A percentile compares a stretch with the other conserved stretches of the same genome.
phyloP scores from a whole-genome alignment of 225 moss, liverwort and hornwort species.

The Bryoerythrophyllum caledonicum region DNA sequence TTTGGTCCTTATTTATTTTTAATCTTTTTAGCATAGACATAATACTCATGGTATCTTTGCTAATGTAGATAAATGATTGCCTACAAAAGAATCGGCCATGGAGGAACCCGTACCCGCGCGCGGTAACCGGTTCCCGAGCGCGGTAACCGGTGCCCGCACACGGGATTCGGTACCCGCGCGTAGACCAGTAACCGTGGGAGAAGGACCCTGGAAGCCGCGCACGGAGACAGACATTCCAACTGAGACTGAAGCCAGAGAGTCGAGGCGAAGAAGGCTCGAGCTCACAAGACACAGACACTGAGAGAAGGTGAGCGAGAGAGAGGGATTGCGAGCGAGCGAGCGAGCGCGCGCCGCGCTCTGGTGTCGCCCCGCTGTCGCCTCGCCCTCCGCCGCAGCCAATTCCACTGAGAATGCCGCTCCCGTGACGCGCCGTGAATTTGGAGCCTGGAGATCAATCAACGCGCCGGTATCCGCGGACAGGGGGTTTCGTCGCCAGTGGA shows the following conservation, averaged over 20 bases:
- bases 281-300: neutral
- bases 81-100: too few species aligned
- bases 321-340: neutral
- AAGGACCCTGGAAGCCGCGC: neutral
- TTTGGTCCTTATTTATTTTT: too few species aligned
- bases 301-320: too few species aligned
- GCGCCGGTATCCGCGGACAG: neutral
- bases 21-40: too few species aligned
- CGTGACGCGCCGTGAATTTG: constrained; percentile 1
- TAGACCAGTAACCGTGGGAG: too few species aligned
- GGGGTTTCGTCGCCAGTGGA: constrained; percentile 5
- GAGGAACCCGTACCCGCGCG: neutral
- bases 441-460: neutral
- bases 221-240: neutral
- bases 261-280: neutral
- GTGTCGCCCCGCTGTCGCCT: constrained; percentile 2
- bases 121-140: neutral
- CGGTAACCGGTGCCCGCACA: neutral
- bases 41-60: too few species aligned
- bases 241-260: neutral
- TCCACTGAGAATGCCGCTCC: neutral
- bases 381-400: neutral
- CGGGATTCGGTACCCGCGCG: neutral
- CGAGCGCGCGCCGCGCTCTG: neutral
- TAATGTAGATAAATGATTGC: too few species aligned